Evolutionary conservation across 306 rosid genomes (phyloP), one percentile per base, ranked within the genome.

Genomic region (Sesbania bispinosa): DNA sequence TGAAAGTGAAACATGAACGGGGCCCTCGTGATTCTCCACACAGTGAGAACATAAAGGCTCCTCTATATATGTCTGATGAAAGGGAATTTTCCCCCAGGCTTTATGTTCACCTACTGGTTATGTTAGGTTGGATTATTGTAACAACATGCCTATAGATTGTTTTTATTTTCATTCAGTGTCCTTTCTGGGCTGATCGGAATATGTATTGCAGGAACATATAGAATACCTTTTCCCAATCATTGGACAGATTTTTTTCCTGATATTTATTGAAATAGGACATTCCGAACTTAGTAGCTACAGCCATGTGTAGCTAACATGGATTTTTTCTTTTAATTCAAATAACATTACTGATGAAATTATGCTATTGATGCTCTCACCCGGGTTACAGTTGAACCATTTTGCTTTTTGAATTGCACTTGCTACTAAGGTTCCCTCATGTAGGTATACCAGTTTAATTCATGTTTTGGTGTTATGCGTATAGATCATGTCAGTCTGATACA

Each of bases 181-280:
- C 79, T 73, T 80, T 72, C 68, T 59, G 83, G 71, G 74, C 61
- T 78, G 59, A 65, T 52, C 46, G 53, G 68, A 52, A 61, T 45
- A 53, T 82, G 69, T 57, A 50, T 14, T 60, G 83, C 67, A 69
- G 71, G 65, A 58, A 35, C 52, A 78, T 52, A 70, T 71, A 33
- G 46, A 69, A 61, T 36, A 21, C 81, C 53, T 55, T 71, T 77
- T 47, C 62, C 74, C 75, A 24, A 73, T 48, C 81, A 74, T 71
- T 68, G 35, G 74, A 62, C 73, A 59, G 10, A 15, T 67, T 77
- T 77, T 66, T 67, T 41, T 52, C 13, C 42, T 71, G 69, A 74
- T 74, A 41, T 67, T 80, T 78, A 32, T 72, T 75, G 61, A 68
- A 73, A 59, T 50, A 33, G 77, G 64, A 66, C 61, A 85, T 79